These are phyloP conservation scores for Penicillium paxilli DNA, from an alignment of 495 filamentous ascomycete genomes.

Conservation along the genomic window DNA sequence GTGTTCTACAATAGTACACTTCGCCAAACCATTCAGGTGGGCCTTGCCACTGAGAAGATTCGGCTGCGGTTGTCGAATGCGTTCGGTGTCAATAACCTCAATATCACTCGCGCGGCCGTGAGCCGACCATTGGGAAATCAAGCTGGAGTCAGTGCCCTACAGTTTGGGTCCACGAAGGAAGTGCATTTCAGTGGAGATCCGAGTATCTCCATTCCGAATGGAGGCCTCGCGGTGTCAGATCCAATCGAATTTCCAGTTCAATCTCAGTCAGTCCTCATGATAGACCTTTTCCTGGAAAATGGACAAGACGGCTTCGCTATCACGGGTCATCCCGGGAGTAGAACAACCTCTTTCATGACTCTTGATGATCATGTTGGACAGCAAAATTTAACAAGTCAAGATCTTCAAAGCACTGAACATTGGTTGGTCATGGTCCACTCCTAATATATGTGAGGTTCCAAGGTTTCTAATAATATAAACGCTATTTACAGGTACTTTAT, in stretches of 20 bases:
- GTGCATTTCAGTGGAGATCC: slow-evolving; percentile 57
- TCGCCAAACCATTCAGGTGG: slow-evolving; percentile 65
- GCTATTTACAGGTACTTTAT: slow-evolving; percentile 54
- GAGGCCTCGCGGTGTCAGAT: slow-evolving; percentile 62
- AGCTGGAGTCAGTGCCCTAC: slow-evolving; percentile 54
- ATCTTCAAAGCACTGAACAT: slow-evolving; percentile 23
- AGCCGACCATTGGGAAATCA: slow-evolving; percentile 50
- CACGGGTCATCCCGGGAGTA: slow-evolving; percentile 66
- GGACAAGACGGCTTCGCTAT: slow-evolving; percentile 59
- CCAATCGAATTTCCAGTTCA: slow-evolving; percentile 56
- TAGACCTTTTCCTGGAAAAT: slow-evolving; percentile 58
- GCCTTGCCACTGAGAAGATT: slow-evolving; percentile 47
- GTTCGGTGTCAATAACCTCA: slow-evolving; percentile 61
- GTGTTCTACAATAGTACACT: slow-evolving; percentile 58
- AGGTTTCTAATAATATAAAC: no score
- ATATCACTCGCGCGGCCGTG: slow-evolving; percentile 60
- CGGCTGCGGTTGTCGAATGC: slow-evolving; percentile 68
- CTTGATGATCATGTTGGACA: slow-evolving; percentile 54
- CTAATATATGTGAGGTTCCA: no score
- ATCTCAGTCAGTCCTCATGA: slow-evolving; percentile 49
- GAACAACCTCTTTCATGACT: slow-evolving; percentile 61
- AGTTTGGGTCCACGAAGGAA: slow-evolving; percentile 44
- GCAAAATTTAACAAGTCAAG: slow-evolving; percentile 42
- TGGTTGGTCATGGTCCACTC: slow-evolving; percentile 30
- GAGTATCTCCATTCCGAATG: slow-evolving; percentile 55